Evolutionary conservation across 306 rosid genomes (phyloP).

Genomic region (Mimosa pudica): DNA sequence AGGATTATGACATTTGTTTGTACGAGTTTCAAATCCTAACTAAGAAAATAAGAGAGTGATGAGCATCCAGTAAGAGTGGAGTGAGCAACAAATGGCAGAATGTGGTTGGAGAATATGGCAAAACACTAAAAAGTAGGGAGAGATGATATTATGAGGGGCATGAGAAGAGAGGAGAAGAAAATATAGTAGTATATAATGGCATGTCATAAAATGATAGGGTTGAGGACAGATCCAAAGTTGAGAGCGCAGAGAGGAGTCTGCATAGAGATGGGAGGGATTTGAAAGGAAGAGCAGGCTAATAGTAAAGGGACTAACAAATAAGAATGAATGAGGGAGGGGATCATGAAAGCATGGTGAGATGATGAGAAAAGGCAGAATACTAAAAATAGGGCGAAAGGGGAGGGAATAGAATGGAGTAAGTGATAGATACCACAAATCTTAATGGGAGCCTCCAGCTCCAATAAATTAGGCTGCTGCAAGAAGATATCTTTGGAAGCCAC

Average conservation of each 20-base stretch:
- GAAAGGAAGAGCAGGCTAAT: constrained; percentile 8
- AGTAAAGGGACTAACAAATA: not conserved
- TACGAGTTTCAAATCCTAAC: not conserved
- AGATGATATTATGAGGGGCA: not conserved
- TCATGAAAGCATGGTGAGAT: not conserved
- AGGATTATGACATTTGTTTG: not conserved
- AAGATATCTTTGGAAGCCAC: constrained; percentile 67
- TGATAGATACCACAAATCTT: constrained; percentile 77
- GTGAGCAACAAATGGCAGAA: not conserved
- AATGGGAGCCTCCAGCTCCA: constrained; percentile 91
- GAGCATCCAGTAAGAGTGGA: not conserved
- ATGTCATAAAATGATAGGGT: constrained; percentile 8
- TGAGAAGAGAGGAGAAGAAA: not conserved
- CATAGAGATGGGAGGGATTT: not conserved
- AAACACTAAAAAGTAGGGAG: not conserved
- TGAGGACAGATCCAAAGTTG: not conserved
- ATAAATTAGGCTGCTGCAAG: constrained; percentile 80
- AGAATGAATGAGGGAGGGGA: not conserved
- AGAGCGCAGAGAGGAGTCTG: constrained; percentile 5
- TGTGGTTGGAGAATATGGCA: not conserved
- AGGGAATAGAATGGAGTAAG: not conserved
- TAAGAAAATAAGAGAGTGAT: not conserved
- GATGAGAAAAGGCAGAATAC: not conserved
- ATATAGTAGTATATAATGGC: not conserved
- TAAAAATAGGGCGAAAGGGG: not conserved